phyloP scores from a whole-genome alignment of 495 filamentous ascomycete genomes.

The Chaetomium tenue region DNA sequence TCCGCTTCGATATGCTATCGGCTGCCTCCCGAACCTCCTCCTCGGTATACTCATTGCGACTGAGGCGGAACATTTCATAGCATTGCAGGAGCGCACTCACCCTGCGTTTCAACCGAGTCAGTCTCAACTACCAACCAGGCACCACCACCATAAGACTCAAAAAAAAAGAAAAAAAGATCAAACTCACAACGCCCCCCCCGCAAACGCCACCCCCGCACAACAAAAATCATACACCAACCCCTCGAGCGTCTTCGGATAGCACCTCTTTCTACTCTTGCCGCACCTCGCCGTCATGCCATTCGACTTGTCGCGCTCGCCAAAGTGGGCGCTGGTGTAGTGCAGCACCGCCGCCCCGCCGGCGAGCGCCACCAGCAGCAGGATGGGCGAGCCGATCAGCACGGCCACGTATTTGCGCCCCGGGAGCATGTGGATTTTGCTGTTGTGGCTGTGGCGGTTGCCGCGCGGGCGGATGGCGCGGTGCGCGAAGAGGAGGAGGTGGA shows the following conservation, averaged over 20 bases:
- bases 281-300: background rate
- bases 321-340: background rate
- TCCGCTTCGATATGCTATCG: background rate
- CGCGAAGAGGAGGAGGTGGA: background rate
- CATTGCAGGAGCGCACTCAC: background rate
- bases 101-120: background rate
- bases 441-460: background rate
- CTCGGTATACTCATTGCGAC: background rate
- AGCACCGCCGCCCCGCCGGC: background rate
- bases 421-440: no score
- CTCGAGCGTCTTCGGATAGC: background rate
- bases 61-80: background rate
- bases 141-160: no score
- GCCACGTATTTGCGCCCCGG: background rate
- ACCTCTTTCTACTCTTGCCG: background rate
- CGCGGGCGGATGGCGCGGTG: background rate
- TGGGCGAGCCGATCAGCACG: background rate
- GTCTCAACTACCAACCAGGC: background rate
- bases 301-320: background rate
- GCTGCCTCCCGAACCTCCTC: background rate
- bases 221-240: background rate
- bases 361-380: background rate
- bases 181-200: background rate
- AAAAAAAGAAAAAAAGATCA: background rate
- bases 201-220: background rate